phyloP scores from a whole-genome alignment of 306 rosid genomes.

The Malus sieversii region DNA sequence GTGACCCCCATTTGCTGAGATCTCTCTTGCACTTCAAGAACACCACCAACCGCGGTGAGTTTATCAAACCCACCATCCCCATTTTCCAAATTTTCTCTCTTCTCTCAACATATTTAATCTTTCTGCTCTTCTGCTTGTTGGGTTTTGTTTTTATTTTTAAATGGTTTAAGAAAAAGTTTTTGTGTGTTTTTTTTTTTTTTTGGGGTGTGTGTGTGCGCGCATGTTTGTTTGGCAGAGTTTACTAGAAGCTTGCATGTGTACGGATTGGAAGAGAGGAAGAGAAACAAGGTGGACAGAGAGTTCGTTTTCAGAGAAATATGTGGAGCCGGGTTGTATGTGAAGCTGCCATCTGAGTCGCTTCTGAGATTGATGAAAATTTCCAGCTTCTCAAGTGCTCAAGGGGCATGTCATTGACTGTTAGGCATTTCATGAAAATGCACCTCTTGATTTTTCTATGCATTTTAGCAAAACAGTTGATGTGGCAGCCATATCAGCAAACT shows the following conservation, averaged over 20 bases:
- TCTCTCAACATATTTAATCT: neutral
- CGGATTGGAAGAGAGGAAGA: constrained; percentile 29
- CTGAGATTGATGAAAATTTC: constrained; percentile 24
- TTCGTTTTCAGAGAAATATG: constrained; percentile 35
- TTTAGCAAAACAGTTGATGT: no score
- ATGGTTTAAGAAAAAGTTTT: neutral
- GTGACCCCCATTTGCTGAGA: constrained; percentile 24
- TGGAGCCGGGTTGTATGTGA: constrained; percentile 30
- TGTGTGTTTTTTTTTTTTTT: neutral
- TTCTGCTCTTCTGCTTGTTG: neutral
- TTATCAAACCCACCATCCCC: neutral
- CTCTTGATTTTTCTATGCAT: constrained; percentile 13
- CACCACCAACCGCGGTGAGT: constrained; percentile 37
- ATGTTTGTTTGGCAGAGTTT: constrained; percentile 37
- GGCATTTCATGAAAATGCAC: constrained; percentile 50
- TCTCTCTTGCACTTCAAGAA: constrained; percentile 51
- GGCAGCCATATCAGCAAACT: no score
- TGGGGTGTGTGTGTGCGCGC: no score
- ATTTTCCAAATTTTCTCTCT: neutral
- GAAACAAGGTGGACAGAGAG: constrained; percentile 52
- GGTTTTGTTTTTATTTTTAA: neutral
- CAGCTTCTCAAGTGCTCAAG: constrained; percentile 23
- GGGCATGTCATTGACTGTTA: constrained; percentile 53
- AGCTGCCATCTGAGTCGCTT: constrained; percentile 49
- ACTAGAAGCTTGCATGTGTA: constrained; percentile 67